These are phyloP conservation scores for Sclerotinia borealis DNA, from an alignment of 2,329 filamentous ascomycete genomes.

Conservation along the genomic window DNA sequence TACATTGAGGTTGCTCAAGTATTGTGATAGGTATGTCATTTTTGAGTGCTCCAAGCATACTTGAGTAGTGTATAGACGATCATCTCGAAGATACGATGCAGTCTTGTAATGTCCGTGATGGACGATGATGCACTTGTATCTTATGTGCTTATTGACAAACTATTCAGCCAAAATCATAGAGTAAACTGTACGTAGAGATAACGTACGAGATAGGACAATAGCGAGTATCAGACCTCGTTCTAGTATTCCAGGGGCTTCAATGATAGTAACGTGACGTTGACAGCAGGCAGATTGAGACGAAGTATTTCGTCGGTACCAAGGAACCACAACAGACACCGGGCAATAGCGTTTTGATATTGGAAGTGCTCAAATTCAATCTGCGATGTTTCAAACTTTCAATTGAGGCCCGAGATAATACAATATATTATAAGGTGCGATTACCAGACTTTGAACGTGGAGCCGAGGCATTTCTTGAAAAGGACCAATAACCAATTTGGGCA, in stretches of 20 bases:
- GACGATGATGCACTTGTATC: not conserved
- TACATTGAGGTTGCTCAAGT: not conserved
- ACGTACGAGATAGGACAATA: not conserved
- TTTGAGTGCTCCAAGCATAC: not conserved
- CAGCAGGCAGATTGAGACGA: too few species aligned
- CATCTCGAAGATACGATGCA: not conserved
- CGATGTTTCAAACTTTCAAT: fast-evolving
- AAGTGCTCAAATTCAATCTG: too few species aligned
- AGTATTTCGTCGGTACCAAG: not conserved
- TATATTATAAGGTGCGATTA: not conserved
- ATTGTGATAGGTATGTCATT: not conserved
- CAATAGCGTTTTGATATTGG: not conserved
- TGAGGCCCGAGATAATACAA: not conserved
- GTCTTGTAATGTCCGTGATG: not conserved
- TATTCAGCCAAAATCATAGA: not conserved
- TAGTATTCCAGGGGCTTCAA: not conserved
- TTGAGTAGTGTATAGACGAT: not conserved
- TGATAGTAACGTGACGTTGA: not conserved
- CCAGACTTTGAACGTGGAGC: not conserved
- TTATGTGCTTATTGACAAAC: not conserved
- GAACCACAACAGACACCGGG: not conserved
- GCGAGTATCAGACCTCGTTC: not conserved
- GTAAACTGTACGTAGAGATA: not conserved
- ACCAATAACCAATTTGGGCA: not conserved
- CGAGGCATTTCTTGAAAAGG: not conserved